Evolutionary conservation across 345 rosid genomes (phyloP).

Genomic region (Brassica nigra): DNA sequence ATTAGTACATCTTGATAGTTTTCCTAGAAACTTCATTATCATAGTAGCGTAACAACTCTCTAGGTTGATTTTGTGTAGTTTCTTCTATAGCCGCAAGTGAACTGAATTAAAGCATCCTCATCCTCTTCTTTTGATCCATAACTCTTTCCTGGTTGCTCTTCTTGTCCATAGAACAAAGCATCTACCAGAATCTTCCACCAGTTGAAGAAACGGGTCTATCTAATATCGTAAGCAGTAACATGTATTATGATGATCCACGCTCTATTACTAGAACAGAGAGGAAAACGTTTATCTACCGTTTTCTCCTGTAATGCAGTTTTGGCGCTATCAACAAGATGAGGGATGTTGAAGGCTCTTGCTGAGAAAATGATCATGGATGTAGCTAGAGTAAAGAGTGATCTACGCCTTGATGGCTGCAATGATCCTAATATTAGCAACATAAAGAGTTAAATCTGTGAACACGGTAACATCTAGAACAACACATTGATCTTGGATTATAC

Average conservation of each 20-base stretch:
- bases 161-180: slow-evolving; percentile 43
- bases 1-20: slow-evolving; percentile 53
- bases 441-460: slow-evolving; percentile 2
- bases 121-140: slow-evolving; percentile 70
- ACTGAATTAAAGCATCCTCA: slow-evolving; percentile 46
- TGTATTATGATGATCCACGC: neutral
- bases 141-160: slow-evolving; percentile 28
- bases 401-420: slow-evolving; percentile 62
- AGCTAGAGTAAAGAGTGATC: slow-evolving; percentile 61
- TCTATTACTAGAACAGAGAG: neutral
- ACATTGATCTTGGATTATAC: slow-evolving; percentile 24
- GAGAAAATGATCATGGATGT: slow-evolving; percentile 64
- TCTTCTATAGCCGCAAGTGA: slow-evolving; percentile 54
- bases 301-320: slow-evolving; percentile 56
- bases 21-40: slow-evolving; percentile 58
- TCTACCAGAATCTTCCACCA: slow-evolving; percentile 58
- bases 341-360: slow-evolving; percentile 62
- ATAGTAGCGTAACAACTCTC: slow-evolving; percentile 50
- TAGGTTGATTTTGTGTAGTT: slow-evolving; percentile 51
- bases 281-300: slow-evolving; percentile 41
- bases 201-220: slow-evolving; percentile 63
- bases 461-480: no score
- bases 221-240: slow-evolving; percentile 27
- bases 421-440: slow-evolving; percentile 49
- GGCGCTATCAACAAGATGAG: slow-evolving; percentile 52